Percentiles rank a stretch among this genome's conserved stretches.
phyloP scores from a whole-genome alignment of 345 rosid species.

The Erodium maritimum region DNA sequence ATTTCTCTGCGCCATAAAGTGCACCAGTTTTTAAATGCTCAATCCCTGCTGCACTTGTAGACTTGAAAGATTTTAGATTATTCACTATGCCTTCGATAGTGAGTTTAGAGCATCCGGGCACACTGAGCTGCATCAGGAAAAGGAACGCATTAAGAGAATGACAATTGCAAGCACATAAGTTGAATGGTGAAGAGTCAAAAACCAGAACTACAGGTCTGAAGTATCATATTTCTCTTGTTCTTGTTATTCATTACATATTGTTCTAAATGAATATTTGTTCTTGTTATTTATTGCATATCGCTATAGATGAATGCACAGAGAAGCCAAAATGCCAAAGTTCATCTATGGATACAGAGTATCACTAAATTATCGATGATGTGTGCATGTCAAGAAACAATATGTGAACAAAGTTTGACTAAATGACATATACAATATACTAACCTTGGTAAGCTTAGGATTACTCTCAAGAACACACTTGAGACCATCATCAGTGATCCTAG shows the following conservation, averaged over 20 bases:
- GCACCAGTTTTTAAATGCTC: slow-evolving; percentile 63
- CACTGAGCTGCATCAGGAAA: slow-evolving; percentile 41
- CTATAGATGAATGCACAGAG: no score
- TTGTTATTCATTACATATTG: no score
- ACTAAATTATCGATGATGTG: neutral
- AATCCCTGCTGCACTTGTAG: slow-evolving; percentile 30
- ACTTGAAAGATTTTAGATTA: slow-evolving; percentile 42
- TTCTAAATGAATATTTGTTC: no score
- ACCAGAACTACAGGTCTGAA: neutral
- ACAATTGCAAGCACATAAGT: neutral
- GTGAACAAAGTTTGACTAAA: neutral
- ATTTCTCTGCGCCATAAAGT: slow-evolving; percentile 44
- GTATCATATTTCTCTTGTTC: no score
- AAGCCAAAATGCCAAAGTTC: neutral
- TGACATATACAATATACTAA: slow-evolving; percentile 17
- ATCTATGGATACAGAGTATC: neutral
- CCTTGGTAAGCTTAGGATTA: slow-evolving; percentile 64
- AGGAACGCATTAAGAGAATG: neutral
- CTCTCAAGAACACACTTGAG: slow-evolving; percentile 43
- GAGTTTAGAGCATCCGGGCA: slow-evolving; percentile 71
- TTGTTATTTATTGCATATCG: no score
- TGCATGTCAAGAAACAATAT: neutral
- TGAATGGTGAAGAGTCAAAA: neutral
- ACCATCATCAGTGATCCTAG: slow-evolving; percentile 60
- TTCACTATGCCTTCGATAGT: slow-evolving; percentile 49